Conservation (phyloP, 257 asterid genomes). For the Ilex asprella region DNA sequence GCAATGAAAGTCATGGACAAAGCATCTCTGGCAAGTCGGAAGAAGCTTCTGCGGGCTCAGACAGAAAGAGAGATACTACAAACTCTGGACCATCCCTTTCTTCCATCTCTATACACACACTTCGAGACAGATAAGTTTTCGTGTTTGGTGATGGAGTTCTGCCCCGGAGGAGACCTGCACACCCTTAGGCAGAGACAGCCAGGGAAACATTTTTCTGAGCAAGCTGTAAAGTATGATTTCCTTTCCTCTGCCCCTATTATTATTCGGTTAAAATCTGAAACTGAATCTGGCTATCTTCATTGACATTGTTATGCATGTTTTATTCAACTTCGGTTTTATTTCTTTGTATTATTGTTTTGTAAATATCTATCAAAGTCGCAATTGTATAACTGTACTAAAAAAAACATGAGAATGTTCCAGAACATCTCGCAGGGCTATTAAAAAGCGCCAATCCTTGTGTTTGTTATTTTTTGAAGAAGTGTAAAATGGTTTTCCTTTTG, state of each 20-base stretch:
- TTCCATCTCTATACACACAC: constrained; percentile 64
- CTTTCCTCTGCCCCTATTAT: constrained; percentile 2
- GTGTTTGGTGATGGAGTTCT: constrained; percentile 78
- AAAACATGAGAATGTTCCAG: too few species aligned
- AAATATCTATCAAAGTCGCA: too few species aligned
- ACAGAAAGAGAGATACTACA: constrained; percentile 71
- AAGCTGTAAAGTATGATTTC: constrained; percentile 53
- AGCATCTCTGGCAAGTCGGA: constrained; percentile 75
- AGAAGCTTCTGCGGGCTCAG: constrained; percentile 75
- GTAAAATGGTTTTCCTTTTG: too few species aligned
- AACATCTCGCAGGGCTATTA: too few species aligned
- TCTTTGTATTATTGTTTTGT: too few species aligned
- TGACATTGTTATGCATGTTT: too few species aligned
- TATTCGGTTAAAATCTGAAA: neutral
- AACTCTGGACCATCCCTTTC: constrained; percentile 72
- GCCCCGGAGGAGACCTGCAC: constrained; percentile 79
- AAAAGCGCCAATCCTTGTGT: too few species aligned
- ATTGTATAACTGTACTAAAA: too few species aligned
- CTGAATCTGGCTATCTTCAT: neutral
- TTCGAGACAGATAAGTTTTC: constrained; percentile 69
- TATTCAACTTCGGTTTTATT: too few species aligned
- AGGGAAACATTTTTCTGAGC: constrained; percentile 66
- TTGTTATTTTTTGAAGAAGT: too few species aligned
- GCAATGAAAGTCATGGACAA: constrained; percentile 88
- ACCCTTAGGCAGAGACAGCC: constrained; percentile 65